Conservation (phyloP, 495 filamentous ascomycete species). For the Cercophora samala region DNA sequence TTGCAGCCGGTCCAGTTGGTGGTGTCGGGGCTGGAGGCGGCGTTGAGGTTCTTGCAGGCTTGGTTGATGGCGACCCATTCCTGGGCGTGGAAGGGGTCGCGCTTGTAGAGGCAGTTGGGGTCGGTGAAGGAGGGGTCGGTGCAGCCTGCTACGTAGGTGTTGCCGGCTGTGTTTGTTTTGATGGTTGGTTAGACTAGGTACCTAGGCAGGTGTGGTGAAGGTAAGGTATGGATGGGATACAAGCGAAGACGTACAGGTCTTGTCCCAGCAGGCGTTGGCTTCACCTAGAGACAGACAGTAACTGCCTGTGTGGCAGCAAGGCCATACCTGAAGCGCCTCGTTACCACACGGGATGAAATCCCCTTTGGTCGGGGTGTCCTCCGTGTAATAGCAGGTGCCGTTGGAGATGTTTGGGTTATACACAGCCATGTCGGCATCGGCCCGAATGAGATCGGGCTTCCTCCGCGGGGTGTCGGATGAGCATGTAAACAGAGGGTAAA, state of each 20-base stretch:
- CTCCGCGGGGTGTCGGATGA: not conserved
- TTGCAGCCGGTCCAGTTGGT: slow-evolving; percentile 25
- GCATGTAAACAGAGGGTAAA: not conserved
- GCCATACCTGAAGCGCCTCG: slow-evolving; percentile 20
- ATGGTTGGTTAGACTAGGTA: not conserved
- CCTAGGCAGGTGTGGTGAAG: not conserved
- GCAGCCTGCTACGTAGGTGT: slow-evolving; percentile 27
- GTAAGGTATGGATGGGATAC: not conserved
- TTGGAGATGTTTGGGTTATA: slow-evolving; percentile 23
- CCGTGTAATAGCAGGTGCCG: slow-evolving; percentile 26
- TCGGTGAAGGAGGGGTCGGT: slow-evolving; percentile 25
- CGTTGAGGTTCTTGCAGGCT: slow-evolving; percentile 23
- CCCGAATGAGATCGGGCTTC: not conserved
- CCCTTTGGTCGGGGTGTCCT: slow-evolving; percentile 23
- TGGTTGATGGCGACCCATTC: slow-evolving; percentile 29
- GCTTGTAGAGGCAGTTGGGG: slow-evolving; percentile 23
- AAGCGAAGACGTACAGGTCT: slow-evolving; percentile 14
- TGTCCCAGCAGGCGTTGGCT: slow-evolving; percentile 24
- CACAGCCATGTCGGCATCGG: slow-evolving; percentile 13
- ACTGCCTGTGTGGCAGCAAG: slow-evolving; percentile 23
- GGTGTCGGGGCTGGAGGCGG: not conserved
- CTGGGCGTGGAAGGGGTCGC: slow-evolving; percentile 19
- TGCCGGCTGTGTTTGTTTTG: slow-evolving; percentile 17
- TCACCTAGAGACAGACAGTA: slow-evolving; percentile 22
- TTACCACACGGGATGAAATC: slow-evolving; percentile 25